phyloP scores from a whole-genome alignment of 108 stramenopile species.

The Ochromonas danica region DNA sequence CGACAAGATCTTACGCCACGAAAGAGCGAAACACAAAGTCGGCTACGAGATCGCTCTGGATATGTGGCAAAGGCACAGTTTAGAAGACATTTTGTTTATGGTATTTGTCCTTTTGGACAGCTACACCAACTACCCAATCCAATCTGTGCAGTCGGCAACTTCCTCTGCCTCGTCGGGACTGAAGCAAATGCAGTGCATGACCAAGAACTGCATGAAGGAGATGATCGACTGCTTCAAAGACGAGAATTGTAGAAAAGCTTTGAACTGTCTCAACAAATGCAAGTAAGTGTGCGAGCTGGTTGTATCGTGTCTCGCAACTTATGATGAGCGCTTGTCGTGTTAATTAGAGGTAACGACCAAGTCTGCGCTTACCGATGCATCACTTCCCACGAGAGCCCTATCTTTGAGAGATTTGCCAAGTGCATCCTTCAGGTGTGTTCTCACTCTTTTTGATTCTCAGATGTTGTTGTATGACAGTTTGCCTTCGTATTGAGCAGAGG shows the following conservation, averaged over 20 bases:
- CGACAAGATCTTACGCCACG: background rate
- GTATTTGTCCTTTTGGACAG: background rate
- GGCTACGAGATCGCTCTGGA: background rate
- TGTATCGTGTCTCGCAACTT: no score
- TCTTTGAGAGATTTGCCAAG: conserved; percentile 76
- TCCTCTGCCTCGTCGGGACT: background rate
- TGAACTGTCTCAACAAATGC: conserved; percentile 47
- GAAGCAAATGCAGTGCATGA: conserved; percentile 43
- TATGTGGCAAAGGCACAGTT: background rate
- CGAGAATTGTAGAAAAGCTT: conserved; percentile 46
- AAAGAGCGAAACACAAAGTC: background rate
- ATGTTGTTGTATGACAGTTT: no score
- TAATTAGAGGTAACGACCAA: conserved; percentile 45
- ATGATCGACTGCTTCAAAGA: conserved; percentile 51
- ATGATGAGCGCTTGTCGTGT: no score
- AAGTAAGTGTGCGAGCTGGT: background rate
- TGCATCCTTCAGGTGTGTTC: no score
- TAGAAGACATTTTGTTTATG: background rate
- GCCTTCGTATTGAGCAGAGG: no score
- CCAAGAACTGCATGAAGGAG: conserved; percentile 49
- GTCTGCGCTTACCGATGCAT: conserved; percentile 85
- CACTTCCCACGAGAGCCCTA: conserved; percentile 80
- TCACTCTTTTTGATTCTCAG: no score
- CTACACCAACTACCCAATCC: background rate
- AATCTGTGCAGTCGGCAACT: background rate